phyloP scores from a whole-genome alignment of 257 asterid genomes.

The Jaltomata sinuosa region DNA sequence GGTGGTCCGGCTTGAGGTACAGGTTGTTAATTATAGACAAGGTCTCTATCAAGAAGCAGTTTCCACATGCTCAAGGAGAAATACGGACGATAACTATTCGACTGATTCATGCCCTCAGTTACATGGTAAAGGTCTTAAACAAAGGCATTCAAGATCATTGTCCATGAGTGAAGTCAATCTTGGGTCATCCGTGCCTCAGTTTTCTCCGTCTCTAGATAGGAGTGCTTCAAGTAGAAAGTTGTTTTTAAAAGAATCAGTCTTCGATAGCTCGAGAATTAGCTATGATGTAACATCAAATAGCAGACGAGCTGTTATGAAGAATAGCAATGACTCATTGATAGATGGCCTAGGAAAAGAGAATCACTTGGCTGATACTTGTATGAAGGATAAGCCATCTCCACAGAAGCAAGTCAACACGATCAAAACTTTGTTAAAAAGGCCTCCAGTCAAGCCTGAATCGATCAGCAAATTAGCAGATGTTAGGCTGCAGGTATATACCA shows the following conservation, averaged over 20 bases:
- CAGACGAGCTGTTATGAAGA: constrained; percentile 14
- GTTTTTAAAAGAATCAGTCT: constrained; percentile 3
- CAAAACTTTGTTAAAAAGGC: constrained; percentile 13
- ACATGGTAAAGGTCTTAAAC: constrained; percentile 9
- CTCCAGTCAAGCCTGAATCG: constrained; percentile 25
- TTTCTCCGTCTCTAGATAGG: constrained; percentile 29
- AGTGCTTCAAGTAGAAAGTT: constrained; percentile 40
- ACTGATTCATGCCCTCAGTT: constrained; percentile 6
- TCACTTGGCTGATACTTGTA: constrained; percentile 12
- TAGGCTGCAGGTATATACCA: constrained; percentile 32
- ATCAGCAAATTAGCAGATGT: constrained; percentile 23
- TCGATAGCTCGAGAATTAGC: constrained; percentile 10
- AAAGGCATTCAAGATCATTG: constrained; percentile 53
- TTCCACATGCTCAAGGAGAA: constrained; percentile 32
- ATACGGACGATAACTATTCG: constrained; percentile 1
- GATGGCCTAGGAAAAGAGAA: constrained; percentile 23
- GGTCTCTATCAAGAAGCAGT: constrained; percentile 67
- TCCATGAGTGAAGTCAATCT: constrained; percentile 42
- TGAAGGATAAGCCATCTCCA: constrained; percentile 13
- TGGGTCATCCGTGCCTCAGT: constrained; percentile 18
- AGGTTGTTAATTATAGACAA: constrained; percentile 51
- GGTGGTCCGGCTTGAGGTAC: constrained; percentile 77
- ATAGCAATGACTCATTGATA: constrained; percentile 4
- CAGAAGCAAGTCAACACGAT: constrained; percentile 14
- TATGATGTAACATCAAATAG: constrained; percentile 9